These are phyloP conservation scores for Friedmanniomyces endolithicus DNA, from an alignment of 495 filamentous ascomycete genomes.

Conservation along the genomic window DNA sequence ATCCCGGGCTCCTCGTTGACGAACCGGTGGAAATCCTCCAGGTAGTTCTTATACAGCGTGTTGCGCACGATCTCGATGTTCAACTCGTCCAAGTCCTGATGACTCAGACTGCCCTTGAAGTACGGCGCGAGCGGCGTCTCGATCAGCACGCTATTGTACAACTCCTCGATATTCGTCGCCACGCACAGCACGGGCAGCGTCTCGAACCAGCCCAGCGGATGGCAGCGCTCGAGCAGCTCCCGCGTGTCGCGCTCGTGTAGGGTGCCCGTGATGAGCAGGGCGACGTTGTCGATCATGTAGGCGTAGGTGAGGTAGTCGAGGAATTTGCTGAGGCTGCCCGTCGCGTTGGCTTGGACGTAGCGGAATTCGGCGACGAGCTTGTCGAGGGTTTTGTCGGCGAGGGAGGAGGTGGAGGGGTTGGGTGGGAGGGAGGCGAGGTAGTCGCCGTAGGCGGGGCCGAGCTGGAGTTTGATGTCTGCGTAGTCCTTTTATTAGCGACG, in stretches of 20 bases:
- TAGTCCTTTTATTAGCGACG: background rate
- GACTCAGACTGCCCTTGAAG: slow-evolving; percentile 89
- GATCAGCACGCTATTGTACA: slow-evolving; percentile 94
- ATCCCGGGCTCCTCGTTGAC: slow-evolving; percentile 77
- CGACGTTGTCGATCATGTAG: slow-evolving; percentile 99
- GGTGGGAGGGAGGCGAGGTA: slow-evolving; percentile 89
- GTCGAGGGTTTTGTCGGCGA: slow-evolving; percentile 90
- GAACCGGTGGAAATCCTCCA: slow-evolving; percentile 93
- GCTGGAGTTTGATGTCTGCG: slow-evolving; percentile 91
- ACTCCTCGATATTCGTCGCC: slow-evolving; percentile 92
- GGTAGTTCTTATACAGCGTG: slow-evolving; percentile 97
- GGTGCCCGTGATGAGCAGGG: slow-evolving; percentile 94
- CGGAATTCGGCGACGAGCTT: slow-evolving; percentile 97
- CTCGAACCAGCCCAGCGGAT: slow-evolving; percentile 97
- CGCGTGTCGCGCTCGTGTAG: slow-evolving; percentile 94
- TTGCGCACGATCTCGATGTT: slow-evolving; percentile 99
- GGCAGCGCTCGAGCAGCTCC: slow-evolving; percentile 88
- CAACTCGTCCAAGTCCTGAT: slow-evolving; percentile 93
- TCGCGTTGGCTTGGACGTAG: slow-evolving; percentile 84
- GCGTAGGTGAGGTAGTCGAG: slow-evolving; percentile 96
- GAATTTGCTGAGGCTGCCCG: slow-evolving; percentile 81
- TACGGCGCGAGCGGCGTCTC: slow-evolving; percentile 93
- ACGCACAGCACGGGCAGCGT: slow-evolving; percentile 96
- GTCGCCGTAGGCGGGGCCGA: slow-evolving; percentile 92
- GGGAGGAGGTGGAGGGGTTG: slow-evolving; percentile 88